These are phyloP conservation scores for Candida wancherniae DNA, from an alignment of 805 yeast genomes.

Conservation along the genomic window DNA sequence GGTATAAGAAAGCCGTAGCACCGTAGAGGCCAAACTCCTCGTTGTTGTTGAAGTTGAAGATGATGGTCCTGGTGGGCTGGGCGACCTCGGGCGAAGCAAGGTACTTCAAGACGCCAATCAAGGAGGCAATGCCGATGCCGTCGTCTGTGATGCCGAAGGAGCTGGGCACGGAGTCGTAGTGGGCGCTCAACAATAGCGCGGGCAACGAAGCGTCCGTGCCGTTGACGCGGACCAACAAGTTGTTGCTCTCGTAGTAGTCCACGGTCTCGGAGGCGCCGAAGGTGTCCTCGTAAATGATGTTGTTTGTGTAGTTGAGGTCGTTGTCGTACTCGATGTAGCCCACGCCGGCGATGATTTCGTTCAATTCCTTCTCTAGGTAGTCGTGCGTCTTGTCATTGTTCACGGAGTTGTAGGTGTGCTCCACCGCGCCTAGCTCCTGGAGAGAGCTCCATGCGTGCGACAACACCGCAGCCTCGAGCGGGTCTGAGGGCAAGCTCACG, in stretches of 20 bases:
- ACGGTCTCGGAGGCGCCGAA: conserved; percentile 48
- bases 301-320: conserved; percentile 39
- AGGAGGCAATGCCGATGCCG: conserved; percentile 81
- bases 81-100: conserved; percentile 25
- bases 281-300: conserved; percentile 48
- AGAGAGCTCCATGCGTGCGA: conserved; percentile 63
- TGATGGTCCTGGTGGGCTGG: conserved; percentile 65
- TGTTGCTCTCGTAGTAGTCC: conserved; percentile 77
- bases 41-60: conserved; percentile 83
- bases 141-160: conserved; percentile 88
- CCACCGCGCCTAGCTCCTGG: conserved; percentile 58
- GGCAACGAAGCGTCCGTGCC: conserved; percentile 57
- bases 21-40: conserved; percentile 89
- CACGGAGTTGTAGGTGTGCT: conserved; percentile 76
- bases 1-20: conserved; percentile 66
- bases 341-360: conserved; percentile 25
- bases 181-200: conserved; percentile 76
- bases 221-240: conserved; percentile 68
- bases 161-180: conserved; percentile 85
- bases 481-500: conserved; percentile 39
- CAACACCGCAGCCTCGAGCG: conserved; percentile 32
- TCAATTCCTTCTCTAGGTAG: conserved; percentile 45
- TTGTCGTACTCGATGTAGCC: conserved; percentile 35
- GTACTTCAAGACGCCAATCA: conserved; percentile 63
- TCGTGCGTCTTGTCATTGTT: conserved; percentile 76